These are phyloP conservation scores for Coemansia sp. DNA, from an alignment of 192 early-diverging fungal species.

Conservation along the genomic window DNA sequence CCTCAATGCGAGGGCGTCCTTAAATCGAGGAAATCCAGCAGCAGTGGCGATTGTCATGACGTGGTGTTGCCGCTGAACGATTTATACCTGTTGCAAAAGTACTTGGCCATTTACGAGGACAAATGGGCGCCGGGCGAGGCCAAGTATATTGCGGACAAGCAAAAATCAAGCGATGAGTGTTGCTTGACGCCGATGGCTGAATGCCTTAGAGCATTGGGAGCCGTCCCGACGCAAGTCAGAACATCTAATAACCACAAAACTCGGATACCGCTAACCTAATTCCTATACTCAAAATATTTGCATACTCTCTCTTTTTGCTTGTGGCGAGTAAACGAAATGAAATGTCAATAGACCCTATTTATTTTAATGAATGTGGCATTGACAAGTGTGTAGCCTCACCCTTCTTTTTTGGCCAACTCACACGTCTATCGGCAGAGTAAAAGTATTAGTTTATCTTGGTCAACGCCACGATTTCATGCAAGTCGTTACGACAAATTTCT, in stretches of 20 bases:
- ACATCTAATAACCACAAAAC: constrained; percentile 32
- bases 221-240: constrained; percentile 27
- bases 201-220: constrained; percentile 29
- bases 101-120: constrained; percentile 40
- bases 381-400: not conserved
- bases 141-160: not conserved
- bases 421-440: not conserved
- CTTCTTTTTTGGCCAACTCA: not conserved
- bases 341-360: not conserved
- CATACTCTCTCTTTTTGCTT: not conserved
- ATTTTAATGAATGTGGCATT: not conserved
- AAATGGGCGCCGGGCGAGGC: constrained; percentile 35
- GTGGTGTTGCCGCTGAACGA: constrained; percentile 43
- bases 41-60: not conserved
- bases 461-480: not conserved
- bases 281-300: not conserved
- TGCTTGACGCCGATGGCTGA: constrained; percentile 23
- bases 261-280: constrained; percentile 20
- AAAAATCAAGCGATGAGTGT: not conserved
- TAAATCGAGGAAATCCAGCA: not conserved
- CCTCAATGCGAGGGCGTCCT: not conserved
- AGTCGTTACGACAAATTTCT: not conserved
- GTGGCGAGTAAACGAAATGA: not conserved
- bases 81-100: constrained; percentile 54
- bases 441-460: not conserved